phyloP scores from a whole-genome alignment of 2,329 filamentous ascomycete species.

The Epichloe aotearoae region DNA sequence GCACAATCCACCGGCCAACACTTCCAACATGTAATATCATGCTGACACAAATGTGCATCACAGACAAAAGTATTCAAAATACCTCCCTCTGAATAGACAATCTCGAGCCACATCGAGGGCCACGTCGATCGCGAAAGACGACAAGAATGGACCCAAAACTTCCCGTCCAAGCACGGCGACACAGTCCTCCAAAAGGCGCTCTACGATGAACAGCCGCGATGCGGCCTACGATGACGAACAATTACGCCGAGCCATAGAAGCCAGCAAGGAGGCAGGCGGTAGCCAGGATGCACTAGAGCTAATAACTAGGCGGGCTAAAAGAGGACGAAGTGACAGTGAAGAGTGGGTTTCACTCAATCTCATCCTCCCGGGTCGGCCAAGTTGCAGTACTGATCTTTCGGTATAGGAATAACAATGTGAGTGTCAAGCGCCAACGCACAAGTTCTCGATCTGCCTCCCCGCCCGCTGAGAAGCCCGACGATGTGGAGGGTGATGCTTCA shows the following conservation, averaged over 20 bases:
- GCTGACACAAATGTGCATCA: slow-evolving; percentile 23
- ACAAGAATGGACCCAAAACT: slow-evolving; percentile 41
- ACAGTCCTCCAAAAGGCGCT: slow-evolving; percentile 66
- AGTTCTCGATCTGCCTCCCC: slow-evolving; percentile 59
- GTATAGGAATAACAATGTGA: slow-evolving; percentile 49
- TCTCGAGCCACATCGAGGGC: slow-evolving; percentile 48
- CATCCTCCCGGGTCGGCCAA: slow-evolving; percentile 7
- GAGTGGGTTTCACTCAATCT: slow-evolving; percentile 50
- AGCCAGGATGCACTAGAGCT: slow-evolving; percentile 35
- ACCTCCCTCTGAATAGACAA: slow-evolving; percentile 44
- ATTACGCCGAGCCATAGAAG: slow-evolving; percentile 78
- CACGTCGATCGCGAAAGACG: slow-evolving; percentile 52
- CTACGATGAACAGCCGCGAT: slow-evolving; percentile 93
- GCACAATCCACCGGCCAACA: slow-evolving; percentile 1
- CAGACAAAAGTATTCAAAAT: slow-evolving; percentile 55
- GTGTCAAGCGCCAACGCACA: slow-evolving; percentile 72
- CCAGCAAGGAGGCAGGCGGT: slow-evolving; percentile 69
- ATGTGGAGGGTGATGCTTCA: slow-evolving; percentile 46
- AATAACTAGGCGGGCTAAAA: slow-evolving; percentile 56
- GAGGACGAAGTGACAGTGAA: slow-evolving; percentile 82
- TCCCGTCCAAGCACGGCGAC: slow-evolving; percentile 36
- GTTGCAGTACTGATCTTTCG: slow-evolving; percentile 15
- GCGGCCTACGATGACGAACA: slow-evolving; percentile 93
- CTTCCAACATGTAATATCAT: neutral
- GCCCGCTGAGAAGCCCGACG: slow-evolving; percentile 30